These are phyloP conservation scores for Thuja plicata DNA, from an alignment of 83 land plant species.

Conservation along the genomic window DNA sequence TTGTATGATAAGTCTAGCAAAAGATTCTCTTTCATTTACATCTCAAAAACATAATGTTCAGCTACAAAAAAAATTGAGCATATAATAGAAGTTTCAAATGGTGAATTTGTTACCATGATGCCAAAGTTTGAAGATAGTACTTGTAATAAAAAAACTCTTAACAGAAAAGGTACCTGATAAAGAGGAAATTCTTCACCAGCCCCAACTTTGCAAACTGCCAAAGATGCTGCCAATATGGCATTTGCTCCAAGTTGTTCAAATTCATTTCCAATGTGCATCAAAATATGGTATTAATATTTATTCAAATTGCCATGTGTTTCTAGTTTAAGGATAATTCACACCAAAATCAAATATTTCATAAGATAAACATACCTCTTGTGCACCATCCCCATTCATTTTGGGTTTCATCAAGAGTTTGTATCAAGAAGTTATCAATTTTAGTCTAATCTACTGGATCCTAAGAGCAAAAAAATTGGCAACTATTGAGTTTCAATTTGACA, in stretches of 20 bases:
- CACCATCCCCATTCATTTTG: conserved; percentile 99
- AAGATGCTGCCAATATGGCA: conserved; percentile 92
- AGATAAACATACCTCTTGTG: conserved; percentile 74
- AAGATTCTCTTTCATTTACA: not conserved
- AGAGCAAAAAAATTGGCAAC: not conserved
- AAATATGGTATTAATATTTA: not conserved
- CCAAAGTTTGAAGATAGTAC: not conserved
- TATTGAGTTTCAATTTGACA: not conserved
- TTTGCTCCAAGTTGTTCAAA: conserved; percentile 91
- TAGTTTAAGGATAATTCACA: not conserved
- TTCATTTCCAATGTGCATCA: too few species aligned
- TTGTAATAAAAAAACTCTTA: not conserved
- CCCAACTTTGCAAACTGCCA: conserved; percentile 97
- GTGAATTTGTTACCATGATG: not conserved
- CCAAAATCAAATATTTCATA: not conserved
- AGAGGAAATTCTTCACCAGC: conserved; percentile 86
- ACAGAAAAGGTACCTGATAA: conserved; percentile 55
- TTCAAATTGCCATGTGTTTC: not conserved
- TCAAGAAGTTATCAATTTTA: conserved; percentile 92
- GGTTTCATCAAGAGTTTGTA: conserved; percentile 93
- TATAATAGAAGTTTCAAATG: not conserved
- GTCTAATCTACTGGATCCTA: conserved; percentile 95
- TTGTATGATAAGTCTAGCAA: too few species aligned
- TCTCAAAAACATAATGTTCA: not conserved
- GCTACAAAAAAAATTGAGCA: not conserved